Base-by-base conservation (phyloP, 148 eudicot species). In the Rhododendron simsii region DNA sequence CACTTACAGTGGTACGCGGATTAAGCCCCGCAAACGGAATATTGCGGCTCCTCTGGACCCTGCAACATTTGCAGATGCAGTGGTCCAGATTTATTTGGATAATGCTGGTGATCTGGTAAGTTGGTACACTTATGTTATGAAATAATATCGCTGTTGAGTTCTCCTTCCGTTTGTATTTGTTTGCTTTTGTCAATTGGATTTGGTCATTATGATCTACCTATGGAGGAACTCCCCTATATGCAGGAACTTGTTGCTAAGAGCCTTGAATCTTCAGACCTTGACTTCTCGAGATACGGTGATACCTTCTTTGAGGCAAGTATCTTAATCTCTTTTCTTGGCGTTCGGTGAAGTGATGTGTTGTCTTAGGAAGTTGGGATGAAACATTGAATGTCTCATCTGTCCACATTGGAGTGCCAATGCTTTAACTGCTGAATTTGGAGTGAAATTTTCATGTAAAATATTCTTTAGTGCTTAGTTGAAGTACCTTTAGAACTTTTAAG, bases 11-110 rank as follows among this genome's bases (percentile, higher is more conserved):
- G 98, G 99, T 86, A 94, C 98, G 98, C 99, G 99, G 99, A 97
- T 97, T 93, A 97, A 97, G 99, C 94, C 99, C 99, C 99, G 99
- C 99, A 95, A 97, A 93, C 98, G 99, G 98, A 97, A 97, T 86
- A 97, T 97, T 87, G 95, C 99, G n/a, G 98, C 98, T 86, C 99
- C 99, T 85, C 92, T 97, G 94, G 99, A 97, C 96, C 96, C 99
- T 95, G 94, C 98, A 90, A 94, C 99, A 80, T 97, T 97, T 91
- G 92, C 99, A 74, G 99, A 95, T 95, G 99, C 99, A 94, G 98
- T 97, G 96, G 98, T 97, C 94, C 99, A 97, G 98, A 95, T 97
- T 47, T 97, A 97, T 88, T 86, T 97, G 96, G 98, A 97, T 92
- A 95, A 97, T 97, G 98, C 99, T 95, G 99, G 99, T 97, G 99